A percentile compares a stretch with the other conserved stretches of the same genome.
These are phyloP conservation scores for Grammothele lineata DNA, from an alignment of 768 basidiomycete species.

Conservation along the genomic window DNA sequence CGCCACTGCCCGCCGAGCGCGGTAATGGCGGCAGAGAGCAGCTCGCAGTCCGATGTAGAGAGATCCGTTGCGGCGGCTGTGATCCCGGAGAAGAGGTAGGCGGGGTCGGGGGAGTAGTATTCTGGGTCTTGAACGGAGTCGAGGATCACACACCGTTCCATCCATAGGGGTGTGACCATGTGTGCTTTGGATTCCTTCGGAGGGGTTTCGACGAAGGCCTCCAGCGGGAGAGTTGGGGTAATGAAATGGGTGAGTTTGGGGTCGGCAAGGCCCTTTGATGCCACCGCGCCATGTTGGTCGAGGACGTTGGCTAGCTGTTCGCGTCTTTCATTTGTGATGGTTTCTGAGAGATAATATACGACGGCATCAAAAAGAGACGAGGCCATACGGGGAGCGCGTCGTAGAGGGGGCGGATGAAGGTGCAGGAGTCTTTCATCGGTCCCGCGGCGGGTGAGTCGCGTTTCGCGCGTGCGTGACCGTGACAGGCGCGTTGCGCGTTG, in stretches of 20 bases:
- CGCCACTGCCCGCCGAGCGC: constrained; percentile 84
- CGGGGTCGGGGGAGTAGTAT: constrained; percentile 73
- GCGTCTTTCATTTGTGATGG: constrained; percentile 38
- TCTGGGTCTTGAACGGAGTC: constrained; percentile 54
- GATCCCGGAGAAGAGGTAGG: constrained; percentile 79
- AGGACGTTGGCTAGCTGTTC: constrained; percentile 46
- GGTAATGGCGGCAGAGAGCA: constrained; percentile 66
- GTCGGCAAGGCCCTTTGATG: constrained; percentile 29
- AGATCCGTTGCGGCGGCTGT: constrained; percentile 71
- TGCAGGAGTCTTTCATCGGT: too few relatives aligned
- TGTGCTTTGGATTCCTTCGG: constrained; percentile 22
- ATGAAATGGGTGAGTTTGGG: constrained; percentile 48
- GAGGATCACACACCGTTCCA: constrained; percentile 58
- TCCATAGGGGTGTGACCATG: constrained; percentile 59
- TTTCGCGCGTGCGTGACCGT: too few relatives aligned
- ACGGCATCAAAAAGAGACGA: constrained; percentile 45
- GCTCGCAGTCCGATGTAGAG: constrained; percentile 60
- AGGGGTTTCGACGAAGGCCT: constrained; percentile 46
- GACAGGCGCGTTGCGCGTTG: too few relatives aligned
- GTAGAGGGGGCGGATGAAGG: too few relatives aligned
- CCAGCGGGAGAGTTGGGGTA: constrained; percentile 50
- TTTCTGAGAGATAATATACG: constrained; percentile 45
- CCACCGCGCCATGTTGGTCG: constrained; percentile 45
- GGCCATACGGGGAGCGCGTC: too few relatives aligned
- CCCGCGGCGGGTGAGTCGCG: too few relatives aligned